A percentile compares a stretch with the other conserved stretches of the same genome.
Evolutionary conservation across 768 basidiomycete species (phyloP).

Genomic region (Inosperma sp.): DNA sequence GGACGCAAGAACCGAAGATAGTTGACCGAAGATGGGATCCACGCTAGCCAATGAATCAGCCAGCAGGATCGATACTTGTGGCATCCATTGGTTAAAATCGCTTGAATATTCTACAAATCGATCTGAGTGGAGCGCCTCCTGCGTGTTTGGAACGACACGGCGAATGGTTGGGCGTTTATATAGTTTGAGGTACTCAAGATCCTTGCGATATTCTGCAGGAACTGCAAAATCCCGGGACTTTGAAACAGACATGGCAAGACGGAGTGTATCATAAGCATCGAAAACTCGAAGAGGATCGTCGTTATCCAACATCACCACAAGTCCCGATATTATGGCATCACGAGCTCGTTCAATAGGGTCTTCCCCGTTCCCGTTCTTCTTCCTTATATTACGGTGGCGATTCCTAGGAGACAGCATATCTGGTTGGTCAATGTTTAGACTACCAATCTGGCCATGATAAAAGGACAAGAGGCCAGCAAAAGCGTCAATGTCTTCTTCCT

Average conservation of each 20-base stretch:
- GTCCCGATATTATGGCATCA: slow-evolving; percentile 46
- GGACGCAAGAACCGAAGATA: slow-evolving; percentile 52
- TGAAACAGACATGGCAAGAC: slow-evolving; percentile 47
- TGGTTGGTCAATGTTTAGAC: slow-evolving; percentile 52
- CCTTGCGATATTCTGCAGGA: slow-evolving; percentile 39
- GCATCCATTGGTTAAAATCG: slow-evolving; percentile 63
- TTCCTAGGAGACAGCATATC: slow-evolving; percentile 38
- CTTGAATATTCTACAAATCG: slow-evolving; percentile 35
- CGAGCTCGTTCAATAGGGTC: slow-evolving; percentile 35
- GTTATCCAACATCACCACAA: slow-evolving; percentile 57
- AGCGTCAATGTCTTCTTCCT: slow-evolving; percentile 64
- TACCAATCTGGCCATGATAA: slow-evolving; percentile 56
- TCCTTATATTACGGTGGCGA: slow-evolving; percentile 30
- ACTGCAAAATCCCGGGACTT: slow-evolving; percentile 27
- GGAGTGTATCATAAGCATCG: slow-evolving; percentile 60
- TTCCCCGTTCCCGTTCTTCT: slow-evolving; percentile 8
- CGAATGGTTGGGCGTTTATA: slow-evolving; percentile 36
- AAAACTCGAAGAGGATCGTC: slow-evolving; percentile 45
- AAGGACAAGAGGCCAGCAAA: slow-evolving; percentile 62
- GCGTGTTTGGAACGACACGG: slow-evolving; percentile 33
- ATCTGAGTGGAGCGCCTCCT: slow-evolving; percentile 33
- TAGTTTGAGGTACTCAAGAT: slow-evolving; percentile 46
- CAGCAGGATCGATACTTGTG: slow-evolving; percentile 50
- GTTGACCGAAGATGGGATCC: slow-evolving; percentile 65
- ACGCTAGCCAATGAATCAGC: slow-evolving; percentile 50